Base-by-base conservation (phyloP, 495 filamentous ascomycete genomes). In the Lasiosphaeria ovina region DNA sequence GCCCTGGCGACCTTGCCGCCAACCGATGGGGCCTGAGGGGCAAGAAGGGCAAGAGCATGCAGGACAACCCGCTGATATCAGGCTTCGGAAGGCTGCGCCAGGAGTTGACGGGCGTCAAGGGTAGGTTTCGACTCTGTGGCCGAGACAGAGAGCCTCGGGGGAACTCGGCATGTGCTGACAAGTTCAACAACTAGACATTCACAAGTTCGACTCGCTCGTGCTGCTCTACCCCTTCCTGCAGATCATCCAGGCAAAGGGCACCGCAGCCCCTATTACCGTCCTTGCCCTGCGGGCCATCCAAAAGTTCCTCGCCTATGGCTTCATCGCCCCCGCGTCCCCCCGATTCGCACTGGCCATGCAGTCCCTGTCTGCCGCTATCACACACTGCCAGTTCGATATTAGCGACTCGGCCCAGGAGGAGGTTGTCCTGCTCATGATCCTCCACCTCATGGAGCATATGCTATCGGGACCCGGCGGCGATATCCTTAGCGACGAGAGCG, bases 371-470 rank as follows among this genome's bases (percentile, higher is more conserved):
- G 89, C 91, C 3, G 93, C 95, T 36, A 95, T 98, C 66, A 99
- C 94, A 50, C 93, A 99, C 68, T 99, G 94, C 70, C 87, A 93
- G 49, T 99, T 99, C 66, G 94, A 99, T 75, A 93, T 92, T 9
- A 96, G 89, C 67, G 93, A 98, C 73, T 90, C 91, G 36, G 87
- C 92, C 11, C 91, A 93, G 44, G 94, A 97, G 68, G 94, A 99
- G 69, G 92, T 97, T 56, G 94, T 99, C 16, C 75, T 98, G 48
- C 77, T 98, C 48, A 84, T 94, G 70, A 98, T 99, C 62, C 72
- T 99, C 56, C 94, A 97, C 69, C 81, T 99, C 62, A 98, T 99
- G 94, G 94, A 99, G 73, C 87, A 90, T 65, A 97, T 98, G 88
- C 82, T 99, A 54, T 91, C 91, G 53, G 90, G 95, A 1, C 91